Conservation (phyloP, 192 early-diverging fungal species). For the Cetraspora pellucida region DNA sequence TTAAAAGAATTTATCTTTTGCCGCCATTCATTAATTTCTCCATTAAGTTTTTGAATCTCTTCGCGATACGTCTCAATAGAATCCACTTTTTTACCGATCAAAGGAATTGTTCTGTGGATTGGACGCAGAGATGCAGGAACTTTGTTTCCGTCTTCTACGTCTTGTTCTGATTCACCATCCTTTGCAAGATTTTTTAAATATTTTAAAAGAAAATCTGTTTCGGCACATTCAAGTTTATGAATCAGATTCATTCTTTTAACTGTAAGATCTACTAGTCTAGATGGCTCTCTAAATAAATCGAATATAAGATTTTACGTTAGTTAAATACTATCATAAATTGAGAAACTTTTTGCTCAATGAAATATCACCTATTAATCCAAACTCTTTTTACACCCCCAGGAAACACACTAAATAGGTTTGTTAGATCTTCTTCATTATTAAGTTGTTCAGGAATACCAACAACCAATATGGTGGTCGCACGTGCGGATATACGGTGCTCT, state of each 20-base stretch:
- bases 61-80: slow-evolving; percentile 52
- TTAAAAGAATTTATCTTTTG: slow-evolving; percentile 33
- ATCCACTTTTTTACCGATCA: slow-evolving; percentile 67
- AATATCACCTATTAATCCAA: slow-evolving; percentile 60
- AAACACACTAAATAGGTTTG: slow-evolving; percentile 58
- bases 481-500: slow-evolving; percentile 48
- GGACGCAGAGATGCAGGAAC: slow-evolving; percentile 53
- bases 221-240: slow-evolving; percentile 50
- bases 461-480: slow-evolving; percentile 69
- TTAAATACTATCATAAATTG: not conserved
- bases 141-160: slow-evolving; percentile 13
- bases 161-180: not conserved
- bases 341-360: not conserved
- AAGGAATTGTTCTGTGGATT: slow-evolving; percentile 50
- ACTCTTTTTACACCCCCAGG: slow-evolving; percentile 70
- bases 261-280: slow-evolving; percentile 51
- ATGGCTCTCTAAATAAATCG: slow-evolving; percentile 43
- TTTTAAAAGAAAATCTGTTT: slow-evolving; percentile 37
- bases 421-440: slow-evolving; percentile 52
- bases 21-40: slow-evolving; percentile 47
- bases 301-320: not conserved
- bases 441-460: slow-evolving; percentile 71
- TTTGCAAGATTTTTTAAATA: slow-evolving; percentile 29
- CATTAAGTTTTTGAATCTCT: slow-evolving; percentile 49
- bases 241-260: slow-evolving; percentile 56